phyloP scores from a whole-genome alignment of 306 rosid genomes.

The Trifolium repens region DNA sequence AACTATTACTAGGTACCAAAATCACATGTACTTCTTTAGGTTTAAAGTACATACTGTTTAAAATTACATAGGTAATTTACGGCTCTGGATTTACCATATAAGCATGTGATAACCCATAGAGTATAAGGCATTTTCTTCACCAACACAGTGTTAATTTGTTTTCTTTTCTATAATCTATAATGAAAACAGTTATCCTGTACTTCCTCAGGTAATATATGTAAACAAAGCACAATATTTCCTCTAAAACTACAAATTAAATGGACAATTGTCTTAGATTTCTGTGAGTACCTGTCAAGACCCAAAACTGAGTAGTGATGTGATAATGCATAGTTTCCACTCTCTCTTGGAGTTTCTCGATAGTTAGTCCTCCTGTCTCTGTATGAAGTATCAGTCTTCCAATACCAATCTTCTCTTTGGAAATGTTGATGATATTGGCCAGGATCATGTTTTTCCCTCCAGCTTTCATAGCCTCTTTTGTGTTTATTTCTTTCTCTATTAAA shows the following conservation, averaged over 20 bases:
- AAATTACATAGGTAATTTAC: constrained; percentile 16
- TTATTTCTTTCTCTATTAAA: constrained; percentile 97
- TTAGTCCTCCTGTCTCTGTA: constrained; percentile 63
- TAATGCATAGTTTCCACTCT: constrained; percentile 61
- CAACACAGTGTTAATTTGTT: constrained; percentile 27
- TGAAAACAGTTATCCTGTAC: constrained; percentile 9
- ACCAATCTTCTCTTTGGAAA: constrained; percentile 96
- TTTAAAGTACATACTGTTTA: background rate
- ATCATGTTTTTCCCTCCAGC: constrained; percentile 74
- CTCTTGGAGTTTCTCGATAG: constrained; percentile 71
- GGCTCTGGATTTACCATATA: constrained; percentile 27
- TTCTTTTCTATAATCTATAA: constrained; percentile 1
- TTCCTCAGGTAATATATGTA: constrained; percentile 16
- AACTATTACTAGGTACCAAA: constrained; percentile 23
- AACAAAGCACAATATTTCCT: background rate
- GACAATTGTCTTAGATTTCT: constrained; percentile 20
- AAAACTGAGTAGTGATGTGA: constrained; percentile 93
- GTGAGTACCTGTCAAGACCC: constrained; percentile 92
- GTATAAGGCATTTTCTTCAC: constrained; percentile 32
- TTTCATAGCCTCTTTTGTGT: constrained; percentile 72
- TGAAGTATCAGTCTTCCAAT: constrained; percentile 87
- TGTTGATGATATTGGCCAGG: constrained; percentile 69
- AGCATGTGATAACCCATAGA: constrained; percentile 14
- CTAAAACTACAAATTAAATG: constrained; percentile 25
- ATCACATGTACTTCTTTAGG: background rate